phyloP scores from a whole-genome alignment of 2,329 filamentous ascomycete species.

The Aspergillus piperis region DNA sequence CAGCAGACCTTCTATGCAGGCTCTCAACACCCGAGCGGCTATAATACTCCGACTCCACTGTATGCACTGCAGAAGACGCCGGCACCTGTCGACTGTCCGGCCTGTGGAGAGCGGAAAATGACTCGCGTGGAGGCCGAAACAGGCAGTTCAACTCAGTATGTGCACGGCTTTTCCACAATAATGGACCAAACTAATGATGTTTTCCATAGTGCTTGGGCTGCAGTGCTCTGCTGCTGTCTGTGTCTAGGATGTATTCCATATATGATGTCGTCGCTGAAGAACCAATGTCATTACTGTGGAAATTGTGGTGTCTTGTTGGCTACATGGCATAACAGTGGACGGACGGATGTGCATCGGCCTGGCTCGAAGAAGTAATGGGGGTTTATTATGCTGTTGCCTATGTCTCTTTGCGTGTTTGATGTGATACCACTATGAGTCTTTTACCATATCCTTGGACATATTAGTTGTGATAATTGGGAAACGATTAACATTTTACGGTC shows the following conservation, averaged over 20 bases:
- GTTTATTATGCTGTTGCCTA: neutral
- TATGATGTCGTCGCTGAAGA: constrained; percentile 50
- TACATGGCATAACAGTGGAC: constrained; percentile 52
- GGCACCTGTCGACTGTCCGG: constrained; percentile 51
- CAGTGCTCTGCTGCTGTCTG: constrained; percentile 45
- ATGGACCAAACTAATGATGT: neutral
- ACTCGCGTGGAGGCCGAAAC: constrained; percentile 25
- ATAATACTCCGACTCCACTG: constrained; percentile 27
- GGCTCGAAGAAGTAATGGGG: neutral
- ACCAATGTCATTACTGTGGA: constrained; percentile 52
- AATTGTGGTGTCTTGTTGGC: constrained; percentile 49
- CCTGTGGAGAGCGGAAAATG: constrained; percentile 45
- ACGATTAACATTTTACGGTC: too few species aligned
- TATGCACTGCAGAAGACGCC: constrained; percentile 34
- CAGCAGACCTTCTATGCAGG: constrained; percentile 6
- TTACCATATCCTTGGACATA: too few species aligned
- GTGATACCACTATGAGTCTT: neutral
- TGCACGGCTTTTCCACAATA: neutral
- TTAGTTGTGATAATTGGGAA: too few species aligned
- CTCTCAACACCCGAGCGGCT: constrained; percentile 22
- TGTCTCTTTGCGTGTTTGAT: neutral
- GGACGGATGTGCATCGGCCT: constrained; percentile 44
- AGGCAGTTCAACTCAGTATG: constrained; percentile 35
- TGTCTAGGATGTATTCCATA: constrained; percentile 54
- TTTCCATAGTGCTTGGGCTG: constrained; percentile 46